A percentile compares a stretch with the other conserved stretches of the same genome.
phyloP scores from a whole-genome alignment of 768 basidiomycete species.

The Cubamyces sp. region DNA sequence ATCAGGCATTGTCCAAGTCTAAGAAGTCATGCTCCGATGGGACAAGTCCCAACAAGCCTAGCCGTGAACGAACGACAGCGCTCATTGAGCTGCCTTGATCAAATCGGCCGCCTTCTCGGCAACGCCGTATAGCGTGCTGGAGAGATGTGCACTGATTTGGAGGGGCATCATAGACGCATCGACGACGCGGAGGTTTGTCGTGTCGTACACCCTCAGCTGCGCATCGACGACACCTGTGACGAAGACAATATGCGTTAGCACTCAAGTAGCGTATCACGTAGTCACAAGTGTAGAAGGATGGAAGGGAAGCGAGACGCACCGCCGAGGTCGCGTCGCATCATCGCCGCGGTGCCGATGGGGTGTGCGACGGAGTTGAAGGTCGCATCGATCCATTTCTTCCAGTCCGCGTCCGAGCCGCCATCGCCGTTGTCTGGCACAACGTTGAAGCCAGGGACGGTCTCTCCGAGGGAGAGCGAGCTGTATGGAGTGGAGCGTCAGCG shows the following conservation, averaged over 20 bases:
- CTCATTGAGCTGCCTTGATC: slow-evolving; percentile 41
- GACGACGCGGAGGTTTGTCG: slow-evolving; percentile 56
- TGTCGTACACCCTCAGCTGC: slow-evolving; percentile 55
- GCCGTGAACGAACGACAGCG: not conserved
- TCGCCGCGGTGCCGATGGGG: slow-evolving; percentile 48
- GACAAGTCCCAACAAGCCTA: not conserved
- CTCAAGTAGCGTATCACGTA: not conserved
- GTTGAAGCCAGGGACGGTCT: slow-evolving; percentile 45
- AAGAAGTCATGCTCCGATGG: too few species aligned
- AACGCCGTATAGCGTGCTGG: slow-evolving; percentile 42
- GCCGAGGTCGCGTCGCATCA: slow-evolving; percentile 38
- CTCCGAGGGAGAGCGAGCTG: slow-evolving; percentile 35
- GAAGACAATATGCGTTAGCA: slow-evolving; percentile 36
- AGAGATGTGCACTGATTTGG: slow-evolving; percentile 50
- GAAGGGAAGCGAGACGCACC: slow-evolving; percentile 23
- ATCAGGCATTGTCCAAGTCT: too few species aligned
- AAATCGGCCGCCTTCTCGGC: slow-evolving; percentile 39
- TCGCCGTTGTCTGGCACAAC: slow-evolving; percentile 47
- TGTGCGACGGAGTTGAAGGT: slow-evolving; percentile 52
- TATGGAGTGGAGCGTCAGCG: too few species aligned
- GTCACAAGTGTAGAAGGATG: too few species aligned
- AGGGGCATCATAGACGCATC: slow-evolving; percentile 61
- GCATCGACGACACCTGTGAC: slow-evolving; percentile 53
- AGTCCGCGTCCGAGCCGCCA: slow-evolving; percentile 49
- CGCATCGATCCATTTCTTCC: slow-evolving; percentile 49